Base-by-base conservation (phyloP, 2,329 filamentous ascomycete genomes). In the Tolypocladium album region DNA sequence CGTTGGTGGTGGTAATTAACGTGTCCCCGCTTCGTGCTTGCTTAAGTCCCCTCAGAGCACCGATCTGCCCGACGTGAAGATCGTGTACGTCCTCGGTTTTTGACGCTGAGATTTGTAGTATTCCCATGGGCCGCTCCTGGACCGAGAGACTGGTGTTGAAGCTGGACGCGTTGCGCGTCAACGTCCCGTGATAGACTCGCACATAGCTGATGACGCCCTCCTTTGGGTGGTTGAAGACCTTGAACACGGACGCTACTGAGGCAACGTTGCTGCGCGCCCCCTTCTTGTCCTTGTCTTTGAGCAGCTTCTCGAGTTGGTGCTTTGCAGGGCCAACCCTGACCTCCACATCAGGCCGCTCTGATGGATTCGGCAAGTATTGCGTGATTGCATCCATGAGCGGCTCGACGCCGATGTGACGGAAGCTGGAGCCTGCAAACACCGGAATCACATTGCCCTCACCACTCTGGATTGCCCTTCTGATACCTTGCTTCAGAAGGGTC, bases 1-100 rank as follows among this genome's bases (percentile, higher is more conserved):
- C 75, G 11, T 74, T 84, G 31, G 83, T 79, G 66, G 90, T 91
- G 2, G 88, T 85, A 40, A 97, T 83, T 20, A 99, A 75, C 0
- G 94, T 99, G 69, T 99, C 94, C 1, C 94, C 94, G 1, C 94
- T 99, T 43, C 94, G 83, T n/a, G 93, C 88, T 67, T 88, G 84
- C 71, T 96, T 97, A 22, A 97, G 82, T 0, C 93, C 94, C 17
- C 89, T 87, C 57, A 99, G 88, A 4, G 96, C 94, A 39, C 94
- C 94, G 62, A 99, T 99, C 70, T 97, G 92, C 0, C 94, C 94
- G 0, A 90, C 85, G 3, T 85, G 79, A 43, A 99, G 88, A 36
- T 87, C 84, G 24, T 88, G 83, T 27, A 97, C 87, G 64, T 97
- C 92, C 20, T 95, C 84, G 0, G 92, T 88, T 69, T 95, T 90